A percentile compares a stretch with the other conserved stretches of the same genome.
phyloP scores from a whole-genome alignment of 2,329 filamentous ascomycete genomes.

The Chlorencoelia australis region DNA sequence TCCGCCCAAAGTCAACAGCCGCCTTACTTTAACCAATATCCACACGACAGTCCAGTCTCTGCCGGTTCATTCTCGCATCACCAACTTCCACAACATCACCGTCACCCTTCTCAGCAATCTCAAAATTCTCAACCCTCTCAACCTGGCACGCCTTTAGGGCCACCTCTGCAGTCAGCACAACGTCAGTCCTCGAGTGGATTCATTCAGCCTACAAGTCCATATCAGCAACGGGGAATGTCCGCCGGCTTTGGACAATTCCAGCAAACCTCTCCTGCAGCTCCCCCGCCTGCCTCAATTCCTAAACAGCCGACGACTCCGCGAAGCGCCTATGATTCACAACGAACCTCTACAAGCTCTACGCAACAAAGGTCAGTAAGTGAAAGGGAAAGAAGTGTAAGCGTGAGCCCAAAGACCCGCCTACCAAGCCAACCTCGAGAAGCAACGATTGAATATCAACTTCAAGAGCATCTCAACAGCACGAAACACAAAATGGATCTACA shows the following conservation, averaged over 20 bases:
- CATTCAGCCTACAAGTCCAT: slow-evolving; percentile 48
- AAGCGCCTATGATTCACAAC: slow-evolving; percentile 37
- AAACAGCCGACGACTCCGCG: slow-evolving; percentile 33
- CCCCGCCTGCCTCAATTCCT: slow-evolving; percentile 29
- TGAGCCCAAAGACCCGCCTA: slow-evolving; percentile 67
- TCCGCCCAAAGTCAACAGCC: slow-evolving; percentile 50
- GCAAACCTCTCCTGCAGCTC: slow-evolving; percentile 28
- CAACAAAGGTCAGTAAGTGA: slow-evolving; percentile 45
- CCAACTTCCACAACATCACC: slow-evolving; percentile 23
- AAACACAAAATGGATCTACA: slow-evolving; percentile 25
- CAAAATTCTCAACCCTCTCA: slow-evolving; percentile 24
- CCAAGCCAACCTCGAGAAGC: slow-evolving; percentile 21
- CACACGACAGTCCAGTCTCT: slow-evolving; percentile 42
- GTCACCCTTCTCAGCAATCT: slow-evolving; percentile 22
- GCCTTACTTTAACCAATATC: slow-evolving; percentile 28
- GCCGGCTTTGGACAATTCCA: slow-evolving; percentile 17
- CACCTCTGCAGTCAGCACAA: slow-evolving; percentile 34
- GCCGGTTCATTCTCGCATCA: slow-evolving; percentile 16
- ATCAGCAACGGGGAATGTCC: slow-evolving; percentile 39
- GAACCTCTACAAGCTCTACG: slow-evolving; percentile 32
- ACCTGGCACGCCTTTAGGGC: slow-evolving; percentile 38
- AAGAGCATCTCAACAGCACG: slow-evolving; percentile 14
- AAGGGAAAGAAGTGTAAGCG: slow-evolving; percentile 60
- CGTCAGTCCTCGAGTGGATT: slow-evolving; percentile 36
- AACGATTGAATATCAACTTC: slow-evolving; percentile 10